Evolutionary conservation across 176 grass and related monocot species (phyloP).

Genomic region (Ensete ventricosum): DNA sequence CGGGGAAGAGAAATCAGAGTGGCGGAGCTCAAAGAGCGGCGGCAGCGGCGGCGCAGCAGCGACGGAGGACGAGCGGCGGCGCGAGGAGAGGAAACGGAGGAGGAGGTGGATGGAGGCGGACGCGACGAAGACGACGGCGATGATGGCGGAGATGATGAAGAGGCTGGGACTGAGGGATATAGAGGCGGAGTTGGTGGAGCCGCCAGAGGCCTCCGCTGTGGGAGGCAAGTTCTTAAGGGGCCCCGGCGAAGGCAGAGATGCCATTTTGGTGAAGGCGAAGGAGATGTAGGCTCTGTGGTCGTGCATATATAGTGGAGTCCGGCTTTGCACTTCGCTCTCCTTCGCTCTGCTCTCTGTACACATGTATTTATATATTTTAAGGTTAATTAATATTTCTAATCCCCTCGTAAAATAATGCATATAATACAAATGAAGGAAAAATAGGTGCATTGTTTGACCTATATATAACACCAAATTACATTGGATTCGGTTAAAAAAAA

Average conservation of each 20-base stretch:
- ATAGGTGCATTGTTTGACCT: no score
- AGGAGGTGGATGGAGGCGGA: slow-evolving; percentile 75
- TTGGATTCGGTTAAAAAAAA: no score
- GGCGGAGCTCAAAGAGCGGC: slow-evolving; percentile 2
- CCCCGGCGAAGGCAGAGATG: background rate
- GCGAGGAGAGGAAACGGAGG: slow-evolving; percentile 48
- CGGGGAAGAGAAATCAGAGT: slow-evolving; percentile 7
- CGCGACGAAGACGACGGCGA: slow-evolving; percentile 64
- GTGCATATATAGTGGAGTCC: no score
- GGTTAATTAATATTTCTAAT: no score
- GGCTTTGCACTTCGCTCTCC: no score
- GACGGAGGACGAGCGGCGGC: slow-evolving; percentile 1
- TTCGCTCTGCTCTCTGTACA: no score
- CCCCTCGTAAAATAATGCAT: no score
- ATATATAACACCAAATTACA: no score
- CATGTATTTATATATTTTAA: no score
- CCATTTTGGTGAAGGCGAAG: background rate
- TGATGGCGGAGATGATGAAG: slow-evolving; percentile 57
- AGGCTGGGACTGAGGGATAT: slow-evolving; percentile 48
- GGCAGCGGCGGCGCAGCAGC: background rate
- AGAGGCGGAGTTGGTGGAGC: background rate
- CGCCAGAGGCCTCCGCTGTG: background rate
- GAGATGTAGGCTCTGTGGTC: no score
- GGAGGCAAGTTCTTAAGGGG: background rate
- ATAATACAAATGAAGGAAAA: no score